phyloP scores from a whole-genome alignment of 208 protist genomes.

The Trypanosoma boissoni region DNA sequence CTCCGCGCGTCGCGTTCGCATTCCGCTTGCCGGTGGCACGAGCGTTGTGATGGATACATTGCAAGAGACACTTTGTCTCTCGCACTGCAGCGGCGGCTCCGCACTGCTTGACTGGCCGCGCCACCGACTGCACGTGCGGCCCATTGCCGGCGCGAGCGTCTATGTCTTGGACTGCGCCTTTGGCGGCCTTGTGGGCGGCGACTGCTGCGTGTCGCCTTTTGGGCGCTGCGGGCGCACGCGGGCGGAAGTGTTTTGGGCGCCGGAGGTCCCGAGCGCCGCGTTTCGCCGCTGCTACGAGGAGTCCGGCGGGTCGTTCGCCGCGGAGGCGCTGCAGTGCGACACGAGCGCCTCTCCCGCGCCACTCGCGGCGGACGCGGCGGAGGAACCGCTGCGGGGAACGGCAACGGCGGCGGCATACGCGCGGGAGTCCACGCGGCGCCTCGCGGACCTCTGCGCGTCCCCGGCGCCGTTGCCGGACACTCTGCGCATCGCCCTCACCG shows the following conservation, averaged over 20 bases:
- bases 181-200: conserved; percentile 38
- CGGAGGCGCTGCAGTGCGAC: conserved; percentile 23
- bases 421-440: not conserved
- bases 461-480: conserved; percentile 7
- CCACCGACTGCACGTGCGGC: conserved; percentile 25
- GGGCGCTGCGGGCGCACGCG: conserved; percentile 50
- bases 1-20: not conserved
- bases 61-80: conserved; percentile 3
- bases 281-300: conserved; percentile 43
- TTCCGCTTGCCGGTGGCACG: not conserved
- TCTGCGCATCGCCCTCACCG: not conserved
- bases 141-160: conserved; percentile 6
- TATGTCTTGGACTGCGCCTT: conserved; percentile 74
- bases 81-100: conserved; percentile 14
- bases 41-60: conserved; percentile 16
- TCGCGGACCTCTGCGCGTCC: not conserved
- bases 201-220: conserved; percentile 73
- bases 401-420: not conserved
- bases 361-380: too few relatives aligned
- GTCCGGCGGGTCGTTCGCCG: conserved; percentile 23
- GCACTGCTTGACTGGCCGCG: conserved; percentile 26
- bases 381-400: not conserved
- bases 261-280: conserved; percentile 29
- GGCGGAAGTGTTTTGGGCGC: conserved; percentile 22
- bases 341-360: not conserved